A percentile compares a stretch with the other conserved stretches of the same genome.
phyloP scores from a whole-genome alignment of 805 yeast species.

The Lipomyces spencermartinsiae region DNA sequence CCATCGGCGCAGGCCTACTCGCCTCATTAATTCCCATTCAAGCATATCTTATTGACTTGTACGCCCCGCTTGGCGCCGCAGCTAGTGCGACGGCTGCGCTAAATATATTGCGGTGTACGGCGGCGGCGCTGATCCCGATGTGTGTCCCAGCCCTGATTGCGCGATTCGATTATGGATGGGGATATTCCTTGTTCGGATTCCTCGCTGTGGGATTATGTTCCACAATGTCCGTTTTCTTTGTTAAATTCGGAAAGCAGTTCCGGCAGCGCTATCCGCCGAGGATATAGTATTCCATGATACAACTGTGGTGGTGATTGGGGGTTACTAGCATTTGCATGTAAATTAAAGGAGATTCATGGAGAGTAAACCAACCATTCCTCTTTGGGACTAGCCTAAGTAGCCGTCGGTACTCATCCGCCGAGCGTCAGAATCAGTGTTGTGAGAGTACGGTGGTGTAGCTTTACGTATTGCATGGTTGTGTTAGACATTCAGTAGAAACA shows the following conservation, averaged over 20 bases:
- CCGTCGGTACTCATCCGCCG: too few relatives aligned
- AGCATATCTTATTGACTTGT: constrained; percentile 35
- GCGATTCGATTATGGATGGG: constrained; percentile 35
- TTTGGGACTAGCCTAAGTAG: too few relatives aligned
- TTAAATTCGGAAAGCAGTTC: constrained; percentile 25
- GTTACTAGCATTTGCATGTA: too few relatives aligned
- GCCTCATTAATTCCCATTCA: constrained; percentile 35
- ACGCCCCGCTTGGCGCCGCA: constrained; percentile 35
- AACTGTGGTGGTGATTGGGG: too few relatives aligned
- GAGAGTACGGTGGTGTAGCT: background rate
- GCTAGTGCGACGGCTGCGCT: constrained; percentile 38
- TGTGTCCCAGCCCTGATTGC: constrained; percentile 29
- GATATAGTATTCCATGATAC: background rate
- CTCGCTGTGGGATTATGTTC: constrained; percentile 30
- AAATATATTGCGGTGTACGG: constrained; percentile 32
- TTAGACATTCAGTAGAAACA: background rate
- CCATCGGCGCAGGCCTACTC: constrained; percentile 34
- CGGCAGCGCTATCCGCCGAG: constrained; percentile 29
- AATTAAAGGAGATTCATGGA: too few relatives aligned
- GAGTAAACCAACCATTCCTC: too few relatives aligned
- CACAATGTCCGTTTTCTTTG: constrained; percentile 23
- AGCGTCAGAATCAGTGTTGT: background rate
- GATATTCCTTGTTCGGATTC: constrained; percentile 33
- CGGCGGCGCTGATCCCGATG: constrained; percentile 35
- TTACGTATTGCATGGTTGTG: background rate